Base-by-base conservation (phyloP, 345 rosid species). In the Anastatica hierochuntica region DNA sequence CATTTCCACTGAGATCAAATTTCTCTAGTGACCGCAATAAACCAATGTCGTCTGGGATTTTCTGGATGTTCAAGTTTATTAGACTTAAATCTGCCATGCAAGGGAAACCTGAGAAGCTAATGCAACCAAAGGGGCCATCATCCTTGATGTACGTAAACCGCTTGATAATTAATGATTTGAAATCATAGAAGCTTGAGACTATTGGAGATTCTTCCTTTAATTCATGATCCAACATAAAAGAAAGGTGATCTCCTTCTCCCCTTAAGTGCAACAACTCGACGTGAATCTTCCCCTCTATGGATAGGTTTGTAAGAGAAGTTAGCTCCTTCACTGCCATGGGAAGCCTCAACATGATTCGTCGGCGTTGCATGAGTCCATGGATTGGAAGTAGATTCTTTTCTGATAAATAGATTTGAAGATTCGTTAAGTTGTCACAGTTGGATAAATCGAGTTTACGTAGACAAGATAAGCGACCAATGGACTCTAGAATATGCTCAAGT, bases 211-310 rank as follows among this genome's bases (percentile, higher is more conserved):
- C n/a, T n/a, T n/a, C 0, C 4, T 36, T 19, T 0, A 8, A 7
- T 20, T 36, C 40, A 3, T 27, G 12, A 10, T 53, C 34, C 8
- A 53, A 14, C 14, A 14, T 14, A 14, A 10, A 53, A 5, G 46
- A 44, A 33, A 63, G 40, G 10, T 63, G 67, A 27, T 63, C 60
- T 53, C 33, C 40, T 1, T 44, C 14, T 26, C 67, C 67, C 12
- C 1, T 36, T 3, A 62, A 40, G 33, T 45, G 44, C 12, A 1
- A 10, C 30, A 62, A 36, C 10, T 7, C n/a, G 6, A 36, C 26
- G 30, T 36, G 2, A 33, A 62, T 52, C 6, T 10, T 23, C n/a
- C 67, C 60, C 3, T 53, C 60, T 24, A 53, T 44, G 31, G 67
- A 52, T 24, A 44, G 21, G 31, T 35, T 13, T 23, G 6, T n/a